These are phyloP conservation scores for Cryptococcus deneoformans DNA, from an alignment of 1,284 basidiomycete species.

Conservation along the genomic window DNA sequence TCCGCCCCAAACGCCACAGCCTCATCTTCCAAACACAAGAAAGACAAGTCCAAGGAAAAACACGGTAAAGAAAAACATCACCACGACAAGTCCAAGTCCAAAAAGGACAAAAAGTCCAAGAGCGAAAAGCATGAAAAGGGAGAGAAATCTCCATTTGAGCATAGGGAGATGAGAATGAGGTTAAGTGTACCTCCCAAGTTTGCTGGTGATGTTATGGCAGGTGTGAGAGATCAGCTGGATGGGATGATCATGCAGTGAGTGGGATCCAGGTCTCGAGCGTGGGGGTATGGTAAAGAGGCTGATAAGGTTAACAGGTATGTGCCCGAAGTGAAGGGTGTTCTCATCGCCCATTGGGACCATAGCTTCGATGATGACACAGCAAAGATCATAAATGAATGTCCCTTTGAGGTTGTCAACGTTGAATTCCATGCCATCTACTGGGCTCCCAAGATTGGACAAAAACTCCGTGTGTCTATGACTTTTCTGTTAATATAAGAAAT, in stretches of 20 bases:
- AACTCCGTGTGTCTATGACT: constrained; percentile 61
- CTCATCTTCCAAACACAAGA: constrained; percentile 16
- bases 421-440: constrained; percentile 83
- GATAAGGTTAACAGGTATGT: constrained; percentile 67
- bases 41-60: constrained; percentile 11
- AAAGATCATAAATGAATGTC: constrained; percentile 76
- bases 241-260: constrained; percentile 89
- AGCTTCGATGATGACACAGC: constrained; percentile 67
- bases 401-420: constrained; percentile 74
- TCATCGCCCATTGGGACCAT: constrained; percentile 80
- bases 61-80: constrained; percentile 9
- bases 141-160: constrained; percentile 56
- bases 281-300: background rate
- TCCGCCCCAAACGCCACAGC: constrained; percentile 15
- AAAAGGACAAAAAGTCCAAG: constrained; percentile 8
- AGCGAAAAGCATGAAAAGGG: constrained; percentile 3
- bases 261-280: background rate
- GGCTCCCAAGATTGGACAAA: constrained; percentile 82
- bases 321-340: constrained; percentile 78
- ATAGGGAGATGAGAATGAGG: constrained; percentile 63
- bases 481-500: background rate
- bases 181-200: constrained; percentile 83
- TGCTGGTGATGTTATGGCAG: constrained; percentile 63
- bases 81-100: constrained; percentile 5
- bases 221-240: constrained; percentile 82